These are phyloP conservation scores for Emmonsiellopsis sp. DNA, from an alignment of 2,329 filamentous ascomycete genomes.

Conservation along the genomic window DNA sequence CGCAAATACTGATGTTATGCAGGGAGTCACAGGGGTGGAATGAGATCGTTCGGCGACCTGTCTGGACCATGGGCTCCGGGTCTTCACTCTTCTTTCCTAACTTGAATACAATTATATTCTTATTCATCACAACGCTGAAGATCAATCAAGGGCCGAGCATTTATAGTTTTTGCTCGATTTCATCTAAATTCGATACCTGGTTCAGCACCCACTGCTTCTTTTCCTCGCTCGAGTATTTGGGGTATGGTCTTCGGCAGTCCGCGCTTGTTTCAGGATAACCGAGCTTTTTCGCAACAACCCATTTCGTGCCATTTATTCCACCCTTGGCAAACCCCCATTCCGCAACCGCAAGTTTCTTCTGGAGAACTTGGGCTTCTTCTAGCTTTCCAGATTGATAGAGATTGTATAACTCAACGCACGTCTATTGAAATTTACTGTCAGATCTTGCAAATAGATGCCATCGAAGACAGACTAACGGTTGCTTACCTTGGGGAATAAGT, in stretches of 20 bases:
- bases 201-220: slow-evolving; percentile 37
- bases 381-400: slow-evolving; percentile 39
- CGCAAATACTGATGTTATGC: too few species aligned
- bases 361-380: slow-evolving; percentile 40
- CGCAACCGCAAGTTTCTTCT: slow-evolving; percentile 42
- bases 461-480: background rate
- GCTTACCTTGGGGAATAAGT: slow-evolving; percentile 46
- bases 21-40: too few species aligned
- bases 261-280: slow-evolving; percentile 42
- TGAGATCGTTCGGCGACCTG: too few species aligned
- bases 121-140: background rate
- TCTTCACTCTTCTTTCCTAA: background rate
- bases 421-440: slow-evolving; percentile 7
- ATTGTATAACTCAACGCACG: slow-evolving; percentile 42
- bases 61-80: too few species aligned
- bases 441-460: background rate
- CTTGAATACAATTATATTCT: background rate
- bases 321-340: slow-evolving; percentile 50
- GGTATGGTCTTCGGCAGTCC: slow-evolving; percentile 47
- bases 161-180: background rate
- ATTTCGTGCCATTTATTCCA: slow-evolving; percentile 54
- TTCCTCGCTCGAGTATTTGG: slow-evolving; percentile 36
- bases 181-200: background rate
- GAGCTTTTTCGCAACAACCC: slow-evolving; percentile 45
- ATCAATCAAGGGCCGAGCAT: background rate